A percentile compares a stretch with the other conserved stretches of the same genome.
Evolutionary conservation across 2,329 filamentous ascomycete genomes (phyloP).

Genomic region (Elsinoe fawcettii): DNA sequence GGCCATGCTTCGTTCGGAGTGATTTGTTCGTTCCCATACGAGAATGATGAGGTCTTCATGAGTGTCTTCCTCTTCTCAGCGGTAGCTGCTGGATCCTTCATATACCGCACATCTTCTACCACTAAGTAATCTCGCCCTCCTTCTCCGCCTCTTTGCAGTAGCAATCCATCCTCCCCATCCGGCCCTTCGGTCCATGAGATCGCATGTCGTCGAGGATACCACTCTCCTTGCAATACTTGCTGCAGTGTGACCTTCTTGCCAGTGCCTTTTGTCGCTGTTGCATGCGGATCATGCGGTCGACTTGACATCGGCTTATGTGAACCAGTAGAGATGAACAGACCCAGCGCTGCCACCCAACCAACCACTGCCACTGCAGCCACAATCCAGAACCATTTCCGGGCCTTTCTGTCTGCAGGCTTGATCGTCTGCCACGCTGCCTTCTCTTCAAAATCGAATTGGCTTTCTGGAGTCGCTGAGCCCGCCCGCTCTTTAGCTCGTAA

Average conservation of each 20-base stretch:
- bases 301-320: slow-evolving; percentile 58
- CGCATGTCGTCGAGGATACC: slow-evolving; percentile 54
- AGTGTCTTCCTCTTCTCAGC: slow-evolving; percentile 56
- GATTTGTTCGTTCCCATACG: slow-evolving; percentile 49
- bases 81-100: slow-evolving; percentile 35
- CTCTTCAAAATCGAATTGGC: slow-evolving; percentile 46
- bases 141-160: slow-evolving; percentile 63
- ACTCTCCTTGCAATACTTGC: slow-evolving; percentile 59
- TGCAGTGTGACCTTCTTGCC: slow-evolving; percentile 68
- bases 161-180: slow-evolving; percentile 70
- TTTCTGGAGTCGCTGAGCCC: slow-evolving; percentile 30
- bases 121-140: slow-evolving; percentile 66
- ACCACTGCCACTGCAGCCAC: slow-evolving; percentile 53
- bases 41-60: slow-evolving; percentile 62
- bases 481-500: slow-evolving; percentile 41
- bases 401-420: slow-evolving; percentile 53
- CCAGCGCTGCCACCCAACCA: slow-evolving; percentile 61
- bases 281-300: slow-evolving; percentile 60
- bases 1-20: slow-evolving; percentile 59
- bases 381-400: slow-evolving; percentile 57
- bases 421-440: slow-evolving; percentile 35
- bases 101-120: slow-evolving; percentile 71
- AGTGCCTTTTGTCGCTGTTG: slow-evolving; percentile 52
- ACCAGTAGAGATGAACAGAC: slow-evolving; percentile 57
- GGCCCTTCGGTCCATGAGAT: slow-evolving; percentile 73